Evolutionary conservation across 495 filamentous ascomycete species (phyloP).

Genomic region (Penicillium lagena): DNA sequence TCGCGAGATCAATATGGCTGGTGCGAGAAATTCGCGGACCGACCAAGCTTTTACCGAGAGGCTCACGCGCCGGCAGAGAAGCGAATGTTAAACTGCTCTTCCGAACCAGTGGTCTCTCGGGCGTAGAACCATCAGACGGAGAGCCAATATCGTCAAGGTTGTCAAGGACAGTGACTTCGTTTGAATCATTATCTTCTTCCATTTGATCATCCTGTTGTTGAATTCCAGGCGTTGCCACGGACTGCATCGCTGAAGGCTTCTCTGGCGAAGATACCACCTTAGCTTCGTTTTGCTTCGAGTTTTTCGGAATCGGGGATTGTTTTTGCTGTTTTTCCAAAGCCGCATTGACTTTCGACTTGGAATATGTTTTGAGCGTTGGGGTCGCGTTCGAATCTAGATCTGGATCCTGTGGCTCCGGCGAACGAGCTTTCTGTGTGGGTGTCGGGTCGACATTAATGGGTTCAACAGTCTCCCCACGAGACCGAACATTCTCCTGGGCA

Average conservation of each 20-base stretch:
- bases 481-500: conserved; percentile 52
- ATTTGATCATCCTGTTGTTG: conserved; percentile 15
- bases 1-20: conserved; percentile 69
- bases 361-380: conserved; percentile 8
- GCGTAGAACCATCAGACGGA: conserved; percentile 56
- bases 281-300: conserved; percentile 1
- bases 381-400: conserved; percentile 11
- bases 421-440: conserved; percentile 8
- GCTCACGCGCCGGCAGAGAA: conserved; percentile 84
- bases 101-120: conserved; percentile 58
- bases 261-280: conserved; percentile 11
- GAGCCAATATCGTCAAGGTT: conserved; percentile 52
- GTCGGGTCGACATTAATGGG: conserved; percentile 22
- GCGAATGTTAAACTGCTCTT: conserved; percentile 95
- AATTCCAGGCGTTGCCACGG: conserved; percentile 8
- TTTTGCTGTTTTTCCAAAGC: conserved; percentile 7
- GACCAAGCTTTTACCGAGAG: conserved; percentile 72
- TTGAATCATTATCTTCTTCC: conserved; percentile 16
- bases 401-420: conserved; percentile 1
- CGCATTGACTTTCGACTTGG: conserved; percentile 1
- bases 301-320: conserved; percentile 4
- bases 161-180: conserved; percentile 45
- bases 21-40: conserved; percentile 66
- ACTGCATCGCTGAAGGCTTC: conserved; percentile 10
- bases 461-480: conserved; percentile 34